Evolutionary conservation across 1,139 yeast genomes (phyloP).

Genomic region (Kodamaea plutei): DNA sequence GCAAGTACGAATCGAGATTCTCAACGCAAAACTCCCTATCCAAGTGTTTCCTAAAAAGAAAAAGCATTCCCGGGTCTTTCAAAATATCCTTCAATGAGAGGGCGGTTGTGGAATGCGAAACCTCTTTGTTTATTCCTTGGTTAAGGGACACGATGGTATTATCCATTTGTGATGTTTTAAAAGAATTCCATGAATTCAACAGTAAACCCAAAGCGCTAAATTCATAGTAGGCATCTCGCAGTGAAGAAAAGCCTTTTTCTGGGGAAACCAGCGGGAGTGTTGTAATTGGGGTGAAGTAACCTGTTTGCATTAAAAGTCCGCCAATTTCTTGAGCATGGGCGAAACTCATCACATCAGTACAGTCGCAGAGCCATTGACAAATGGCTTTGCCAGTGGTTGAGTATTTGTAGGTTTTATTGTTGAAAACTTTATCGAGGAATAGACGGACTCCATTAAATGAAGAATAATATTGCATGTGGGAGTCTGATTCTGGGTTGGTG

Average conservation of each 20-base stretch:
- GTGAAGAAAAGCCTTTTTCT: slow-evolving; percentile 10
- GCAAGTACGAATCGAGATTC: slow-evolving; percentile 67
- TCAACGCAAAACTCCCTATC: slow-evolving; percentile 67
- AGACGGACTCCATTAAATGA: slow-evolving; percentile 66
- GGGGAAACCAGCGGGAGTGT: slow-evolving; percentile 11
- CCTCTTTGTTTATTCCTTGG: no score
- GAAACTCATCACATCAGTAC: slow-evolving; percentile 63
- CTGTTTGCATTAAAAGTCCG: slow-evolving; percentile 47
- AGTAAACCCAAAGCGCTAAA: slow-evolving; percentile 19
- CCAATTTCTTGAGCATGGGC: slow-evolving; percentile 63
- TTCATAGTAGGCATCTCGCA: slow-evolving; percentile 20
- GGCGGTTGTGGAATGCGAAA: no score
- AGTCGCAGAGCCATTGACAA: slow-evolving; percentile 86
- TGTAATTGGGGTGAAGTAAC: slow-evolving; percentile 44
- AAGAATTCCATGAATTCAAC: slow-evolving; percentile 27
- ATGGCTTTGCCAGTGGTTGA: slow-evolving; percentile 74
- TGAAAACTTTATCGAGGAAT: slow-evolving; percentile 38
- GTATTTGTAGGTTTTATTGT: slow-evolving; percentile 28
- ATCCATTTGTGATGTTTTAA: no score
- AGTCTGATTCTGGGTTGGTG: slow-evolving; percentile 85
- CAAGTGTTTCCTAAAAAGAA: slow-evolving; percentile 62
- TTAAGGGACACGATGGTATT: no score
- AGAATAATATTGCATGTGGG: slow-evolving; percentile 74
- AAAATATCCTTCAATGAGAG: slow-evolving; percentile 43
- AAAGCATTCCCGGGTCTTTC: slow-evolving; percentile 74